These are phyloP conservation scores for Salisapilia sapeloensis DNA, from an alignment of 352 stramenopile species.

Conservation along the genomic window DNA sequence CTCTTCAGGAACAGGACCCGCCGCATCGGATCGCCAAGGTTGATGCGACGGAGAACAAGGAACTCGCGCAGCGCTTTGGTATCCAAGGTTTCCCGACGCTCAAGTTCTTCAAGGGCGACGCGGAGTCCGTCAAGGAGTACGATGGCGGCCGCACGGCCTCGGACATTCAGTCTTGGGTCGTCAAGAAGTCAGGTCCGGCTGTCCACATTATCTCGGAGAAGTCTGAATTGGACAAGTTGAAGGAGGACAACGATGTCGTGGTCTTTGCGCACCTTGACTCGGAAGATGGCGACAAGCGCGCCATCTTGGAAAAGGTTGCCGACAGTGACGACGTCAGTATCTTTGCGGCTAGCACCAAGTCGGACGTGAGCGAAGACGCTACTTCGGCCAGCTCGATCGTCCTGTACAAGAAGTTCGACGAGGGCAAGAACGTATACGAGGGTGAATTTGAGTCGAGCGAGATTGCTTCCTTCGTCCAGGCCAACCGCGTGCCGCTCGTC, in stretches of 20 bases:
- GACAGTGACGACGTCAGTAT: slow-evolving; percentile 55
- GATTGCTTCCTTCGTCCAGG: slow-evolving; percentile 49
- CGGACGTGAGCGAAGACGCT: slow-evolving; percentile 36
- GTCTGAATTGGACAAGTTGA: slow-evolving; percentile 58
- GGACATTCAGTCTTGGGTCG: slow-evolving; percentile 82
- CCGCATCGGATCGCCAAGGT: slow-evolving; percentile 75
- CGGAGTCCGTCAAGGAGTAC: slow-evolving; percentile 73
- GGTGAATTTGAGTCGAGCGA: slow-evolving; percentile 51
- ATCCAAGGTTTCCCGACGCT: slow-evolving; percentile 84
- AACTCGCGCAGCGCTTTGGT: slow-evolving; percentile 61
- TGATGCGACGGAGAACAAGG: slow-evolving; percentile 73
- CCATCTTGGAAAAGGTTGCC: slow-evolving; percentile 57
- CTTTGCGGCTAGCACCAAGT: slow-evolving; percentile 58
- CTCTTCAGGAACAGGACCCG: slow-evolving; percentile 59
- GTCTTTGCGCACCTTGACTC: slow-evolving; percentile 73
- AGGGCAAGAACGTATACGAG: slow-evolving; percentile 62
- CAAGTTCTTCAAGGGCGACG: slow-evolving; percentile 85
- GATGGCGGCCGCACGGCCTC: slow-evolving; percentile 66
- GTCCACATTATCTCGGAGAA: slow-evolving; percentile 63
- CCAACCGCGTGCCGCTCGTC: slow-evolving; percentile 77
- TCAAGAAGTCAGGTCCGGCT: slow-evolving; percentile 85
- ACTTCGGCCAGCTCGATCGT: slow-evolving; percentile 42
- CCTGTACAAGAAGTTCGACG: slow-evolving; percentile 81
- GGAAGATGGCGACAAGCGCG: slow-evolving; percentile 50
- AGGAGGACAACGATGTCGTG: slow-evolving; percentile 71